Base-by-base conservation (phyloP, 2,329 filamentous ascomycete species). In the Westerdykella sp. region DNA sequence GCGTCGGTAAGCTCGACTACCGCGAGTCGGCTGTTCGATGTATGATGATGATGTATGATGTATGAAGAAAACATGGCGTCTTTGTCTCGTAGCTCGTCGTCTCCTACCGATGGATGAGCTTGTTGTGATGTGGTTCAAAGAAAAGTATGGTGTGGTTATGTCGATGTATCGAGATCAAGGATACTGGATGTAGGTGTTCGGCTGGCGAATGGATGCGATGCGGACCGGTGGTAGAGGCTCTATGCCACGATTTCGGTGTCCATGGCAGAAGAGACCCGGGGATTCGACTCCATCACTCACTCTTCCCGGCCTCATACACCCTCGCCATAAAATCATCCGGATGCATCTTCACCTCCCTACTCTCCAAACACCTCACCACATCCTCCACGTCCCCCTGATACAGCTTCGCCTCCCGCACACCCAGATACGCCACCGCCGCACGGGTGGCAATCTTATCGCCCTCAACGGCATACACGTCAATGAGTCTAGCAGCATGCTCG, bases 401-500 rank as follows among this genome's bases (percentile, higher is more conserved):
- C 1, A 79, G 60, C 43, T 66, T 73, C 10, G 67, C 67, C 57
- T 82, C 79, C 1, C 80, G 53, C 6, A 63, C 60, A 1, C 66
- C 63, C 15, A 93, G 64, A 14, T 86, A 70, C 0, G 83, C 87
- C 0, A 89, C 81, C 0, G 79, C 84, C 1, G 84, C 84, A 0
- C 85, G 73, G 6, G 91, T 77, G 0, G 90, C 70, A 1, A 86
- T 73, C 1, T 78, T 73, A 50, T 94, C 87, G 21, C 86, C 85
- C 59, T 94, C 87, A 51, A 94, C 88, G 3, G 86, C 80, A 53
- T 87, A 88, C 0, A 91, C 79, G 50, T 94, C 87, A 85, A 85
- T 91, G 11, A 93, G 67, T 2, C 87, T 72, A 1, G 81, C 79
- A 4, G 81, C 84, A 53, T 85, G 78, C 55, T 90, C 86, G 13